Percentiles rank a stretch among this genome's conserved stretches.
Conservation (phyloP, 2,329 filamentous ascomycete genomes). For the Xylaria sp. region DNA sequence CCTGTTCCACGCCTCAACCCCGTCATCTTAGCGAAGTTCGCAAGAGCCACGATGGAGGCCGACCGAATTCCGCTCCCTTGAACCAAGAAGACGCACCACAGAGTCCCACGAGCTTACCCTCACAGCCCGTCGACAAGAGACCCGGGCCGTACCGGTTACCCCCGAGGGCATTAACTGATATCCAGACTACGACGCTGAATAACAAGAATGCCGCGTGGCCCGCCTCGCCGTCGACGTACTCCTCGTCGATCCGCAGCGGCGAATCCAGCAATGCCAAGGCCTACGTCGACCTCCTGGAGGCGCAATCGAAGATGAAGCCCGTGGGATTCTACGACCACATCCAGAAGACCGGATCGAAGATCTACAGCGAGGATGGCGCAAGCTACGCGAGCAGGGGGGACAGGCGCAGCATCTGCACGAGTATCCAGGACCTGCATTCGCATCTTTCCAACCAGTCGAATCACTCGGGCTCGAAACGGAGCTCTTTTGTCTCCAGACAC, state of each 20-base stretch:
- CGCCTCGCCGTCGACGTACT: conserved; percentile 27
- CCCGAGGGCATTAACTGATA: conserved; percentile 19
- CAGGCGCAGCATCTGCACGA: conserved; percentile 29
- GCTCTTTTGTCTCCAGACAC: conserved; percentile 8
- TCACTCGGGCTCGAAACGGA: background rate
- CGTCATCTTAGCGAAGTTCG: conserved; percentile 27
- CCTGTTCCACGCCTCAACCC: conserved; percentile 18
- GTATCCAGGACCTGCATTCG: conserved; percentile 33
- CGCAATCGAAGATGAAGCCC: conserved; percentile 47
- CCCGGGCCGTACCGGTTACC: conserved; percentile 28
- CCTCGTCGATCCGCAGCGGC: conserved; percentile 33
- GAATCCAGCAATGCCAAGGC: conserved; percentile 24
- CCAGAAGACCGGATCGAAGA: conserved; percentile 45
- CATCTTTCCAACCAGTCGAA: conserved; percentile 26
- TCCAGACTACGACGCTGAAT: conserved; percentile 6
- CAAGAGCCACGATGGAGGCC: conserved; percentile 27
- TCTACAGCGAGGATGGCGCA: conserved; percentile 53
- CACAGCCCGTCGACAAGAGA: conserved; percentile 21
- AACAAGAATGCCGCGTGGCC: conserved; percentile 22
- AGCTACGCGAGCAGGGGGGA: conserved; percentile 44
- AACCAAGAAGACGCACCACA: conserved; percentile 16
- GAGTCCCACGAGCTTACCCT: conserved; percentile 14
- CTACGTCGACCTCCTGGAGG: conserved; percentile 53
- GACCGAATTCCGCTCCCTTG: conserved; percentile 36
- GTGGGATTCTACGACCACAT: conserved; percentile 46